These are phyloP conservation scores for Massarina eburnea DNA, from an alignment of 2,329 filamentous ascomycete species.

Conservation along the genomic window DNA sequence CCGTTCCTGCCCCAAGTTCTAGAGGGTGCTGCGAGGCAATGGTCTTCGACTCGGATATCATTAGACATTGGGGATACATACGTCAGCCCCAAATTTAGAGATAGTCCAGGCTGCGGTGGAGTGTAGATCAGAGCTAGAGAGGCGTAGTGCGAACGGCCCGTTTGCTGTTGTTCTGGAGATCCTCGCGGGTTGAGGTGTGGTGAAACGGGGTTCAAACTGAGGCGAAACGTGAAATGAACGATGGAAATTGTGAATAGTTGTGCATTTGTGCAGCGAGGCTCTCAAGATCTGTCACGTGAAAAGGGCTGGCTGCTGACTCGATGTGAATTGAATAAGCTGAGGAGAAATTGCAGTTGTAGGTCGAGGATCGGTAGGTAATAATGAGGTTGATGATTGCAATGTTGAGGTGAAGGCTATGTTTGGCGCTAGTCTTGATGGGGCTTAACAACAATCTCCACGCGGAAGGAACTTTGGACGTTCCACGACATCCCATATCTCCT, in stretches of 20 bases:
- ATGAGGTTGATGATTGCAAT: not conserved
- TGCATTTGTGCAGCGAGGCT: not conserved
- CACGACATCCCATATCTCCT: not conserved
- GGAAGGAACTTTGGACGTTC: not conserved
- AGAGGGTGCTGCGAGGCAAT: too few relatives aligned
- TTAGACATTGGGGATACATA: too few relatives aligned
- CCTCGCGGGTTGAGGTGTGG: conserved; percentile 4
- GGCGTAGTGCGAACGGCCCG: not conserved
- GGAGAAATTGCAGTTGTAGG: not conserved
- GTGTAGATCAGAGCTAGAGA: not conserved
- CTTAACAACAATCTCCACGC: not conserved
- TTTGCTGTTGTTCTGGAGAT: conserved; percentile 12
- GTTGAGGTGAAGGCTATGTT: not conserved
- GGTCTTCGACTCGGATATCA: too few relatives aligned
- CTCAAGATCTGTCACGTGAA: not conserved
- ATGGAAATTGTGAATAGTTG: not conserved
- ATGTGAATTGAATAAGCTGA: not conserved
- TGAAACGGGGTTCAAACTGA: conserved; percentile 34
- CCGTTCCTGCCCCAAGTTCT: too few relatives aligned
- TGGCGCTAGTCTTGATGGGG: not conserved
- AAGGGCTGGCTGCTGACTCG: not conserved
- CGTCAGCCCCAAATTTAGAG: not conserved
- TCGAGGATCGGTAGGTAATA: too few relatives aligned
- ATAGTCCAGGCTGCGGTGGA: not conserved
- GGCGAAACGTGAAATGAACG: conserved; percentile 21